Evolutionary conservation across 2,329 filamentous ascomycete genomes (phyloP), one percentile per base, ranked within the genome.

Genomic region (Gnomoniopsis smithogilvyi): DNA sequence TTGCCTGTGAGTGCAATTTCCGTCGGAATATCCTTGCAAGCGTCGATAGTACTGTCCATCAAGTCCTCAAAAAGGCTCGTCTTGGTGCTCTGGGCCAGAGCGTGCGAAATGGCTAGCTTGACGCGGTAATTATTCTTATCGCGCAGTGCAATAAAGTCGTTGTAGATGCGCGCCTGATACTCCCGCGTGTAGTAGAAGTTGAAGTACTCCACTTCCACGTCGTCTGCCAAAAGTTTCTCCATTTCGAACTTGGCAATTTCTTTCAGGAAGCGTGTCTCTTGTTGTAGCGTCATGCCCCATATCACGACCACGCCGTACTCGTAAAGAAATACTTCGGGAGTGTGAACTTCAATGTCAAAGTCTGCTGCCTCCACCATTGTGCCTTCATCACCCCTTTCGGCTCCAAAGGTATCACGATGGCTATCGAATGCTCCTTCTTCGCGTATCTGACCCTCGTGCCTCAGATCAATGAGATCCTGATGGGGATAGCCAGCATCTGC

Each of bases 101-200:
- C 95, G 76, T 99, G 95, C 17, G 92, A 96, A 70, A 98, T 98
- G 58, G 94, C 92, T 41, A 98, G 80, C 77, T 98, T 98, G 66
- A 90, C 96, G 95, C 98, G 98, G 77, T 98, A 96, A 74, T 96
- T 96, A 69, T 88, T 88, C 75, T 96, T 96, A 68, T 98, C 94
- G 51, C 93, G 84, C 62, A 99, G 76, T 2, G 91, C 95, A 74
- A 99, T 99, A 68, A 99, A 99, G 75, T 99, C 95, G 74, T 99
- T 99, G 82, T 99, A 99, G 73, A 99, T 99, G 54, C 95, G 89
- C 22, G 95, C 92, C 75, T 99, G 96, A 72, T 99, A 99, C 71
- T 98, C 94, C 68, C 90, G 85, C 3, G 95, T 98, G 77, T 99
- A 98, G 79, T 99, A 99, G 74, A 98, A 99, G 73, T 99, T 99